phyloP scores from a whole-genome alignment of 495 filamentous ascomycete genomes.

The Cercophora sp. region DNA sequence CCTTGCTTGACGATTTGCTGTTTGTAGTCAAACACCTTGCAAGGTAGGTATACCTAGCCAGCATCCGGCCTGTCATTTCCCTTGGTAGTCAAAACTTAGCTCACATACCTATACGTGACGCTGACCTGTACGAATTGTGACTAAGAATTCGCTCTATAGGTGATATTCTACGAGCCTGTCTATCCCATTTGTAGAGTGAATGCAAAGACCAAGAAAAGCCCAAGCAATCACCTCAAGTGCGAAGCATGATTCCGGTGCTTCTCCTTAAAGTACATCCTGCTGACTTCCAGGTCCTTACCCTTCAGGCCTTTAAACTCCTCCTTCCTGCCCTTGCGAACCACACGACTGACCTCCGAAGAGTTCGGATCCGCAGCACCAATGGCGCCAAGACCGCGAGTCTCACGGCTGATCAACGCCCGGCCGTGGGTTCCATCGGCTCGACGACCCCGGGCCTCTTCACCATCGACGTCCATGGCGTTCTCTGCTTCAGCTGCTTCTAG shows the following conservation, averaged over 20 bases:
- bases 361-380: slow-evolving; percentile 11
- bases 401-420: slow-evolving; percentile 22
- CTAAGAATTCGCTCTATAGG: neutral
- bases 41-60: no score
- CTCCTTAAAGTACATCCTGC: slow-evolving; percentile 30
- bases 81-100: no score
- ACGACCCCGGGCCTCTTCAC: slow-evolving; percentile 10
- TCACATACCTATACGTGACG: neutral
- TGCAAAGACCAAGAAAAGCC: neutral
- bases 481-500: slow-evolving; percentile 41
- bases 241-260: slow-evolving; percentile 25
- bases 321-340: slow-evolving; percentile 24
- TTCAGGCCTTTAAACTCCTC: slow-evolving; percentile 23
- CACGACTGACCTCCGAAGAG: slow-evolving; percentile 11
- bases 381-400: slow-evolving; percentile 24
- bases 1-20: no score
- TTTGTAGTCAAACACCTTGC: no score
- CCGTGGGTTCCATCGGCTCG: slow-evolving; percentile 12
- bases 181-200: no score
- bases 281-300: slow-evolving; percentile 13
- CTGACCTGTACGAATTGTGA: neutral
- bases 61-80: no score
- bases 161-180: neutral
- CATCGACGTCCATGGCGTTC: slow-evolving; percentile 27
- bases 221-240: slow-evolving; percentile 20